Base-by-base conservation (phyloP, 176 grass and related monocot species). In the Bonia amplexicaulis region DNA sequence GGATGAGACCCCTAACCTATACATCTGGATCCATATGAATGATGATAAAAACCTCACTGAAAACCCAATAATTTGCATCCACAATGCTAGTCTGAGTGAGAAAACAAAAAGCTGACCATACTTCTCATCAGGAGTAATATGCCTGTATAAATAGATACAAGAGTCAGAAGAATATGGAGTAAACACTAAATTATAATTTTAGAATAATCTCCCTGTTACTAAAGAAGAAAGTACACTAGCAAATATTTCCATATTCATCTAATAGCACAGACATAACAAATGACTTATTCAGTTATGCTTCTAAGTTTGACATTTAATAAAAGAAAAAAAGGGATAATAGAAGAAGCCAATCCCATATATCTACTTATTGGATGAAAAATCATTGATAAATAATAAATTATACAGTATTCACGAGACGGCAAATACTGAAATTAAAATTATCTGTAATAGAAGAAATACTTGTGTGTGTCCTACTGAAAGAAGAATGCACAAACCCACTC, bases 41-140 rank as follows among this genome's bases (percentile, higher is more conserved):
- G 93, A 92, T 20, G 96, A 99, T n/a, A 99, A 87, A 87, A 99
- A 88, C 86, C 96, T 93, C 59, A 96, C 83, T 71, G 96, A 99
- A 90, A 99, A 99, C 76, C 96, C 96, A 85, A 92, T 89, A 59
- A 96, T 99, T 96, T 99, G 93, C 93, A 99, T 99, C 86, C 82
- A 99, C 79, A 94, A 88, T 65, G 90, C 88, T 85, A 99, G 86
- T 89, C 77, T 92, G 53, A 99, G 85, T 69, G 96, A 99, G 88
- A 99, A 96, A 78, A 92, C 90, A 89, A 92, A 90, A 53, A 85
- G 79, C 52, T 70, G 65, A 23, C 91, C 90, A 73, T 94, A 94
- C 77, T 99, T 94, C 79, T 99, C 86, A 76, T 96, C 88, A 69
- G 93, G 90, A 88, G 71, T 79, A 81, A 84, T 82, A 85, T 92